Evolutionary conservation across 2,329 filamentous ascomycete species (phyloP).

Genomic region (Incumbomyces delicatus): DNA sequence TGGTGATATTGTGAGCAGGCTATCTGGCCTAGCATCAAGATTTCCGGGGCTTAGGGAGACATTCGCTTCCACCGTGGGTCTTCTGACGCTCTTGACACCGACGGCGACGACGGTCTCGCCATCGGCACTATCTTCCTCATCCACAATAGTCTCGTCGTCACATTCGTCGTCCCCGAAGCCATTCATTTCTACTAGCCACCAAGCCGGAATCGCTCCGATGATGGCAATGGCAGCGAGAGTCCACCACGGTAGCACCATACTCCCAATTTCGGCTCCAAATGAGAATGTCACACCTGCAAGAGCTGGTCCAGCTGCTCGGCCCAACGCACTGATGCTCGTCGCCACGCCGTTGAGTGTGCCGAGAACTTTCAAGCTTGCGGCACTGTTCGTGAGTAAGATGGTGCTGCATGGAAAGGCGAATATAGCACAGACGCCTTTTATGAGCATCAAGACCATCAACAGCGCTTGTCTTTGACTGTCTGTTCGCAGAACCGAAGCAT

Average conservation of each 20-base stretch:
- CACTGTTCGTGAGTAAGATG: constrained; percentile 84
- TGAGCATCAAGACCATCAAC: constrained; percentile 57
- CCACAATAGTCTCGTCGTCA: constrained; percentile 19
- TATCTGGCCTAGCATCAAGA: constrained; percentile 7
- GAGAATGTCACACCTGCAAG: constrained; percentile 63
- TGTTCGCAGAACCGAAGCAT: constrained; percentile 55
- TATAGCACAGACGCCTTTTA: constrained; percentile 67
- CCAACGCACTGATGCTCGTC: constrained; percentile 70
- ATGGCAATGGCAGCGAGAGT: constrained; percentile 55
- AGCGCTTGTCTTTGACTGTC: constrained; percentile 44
- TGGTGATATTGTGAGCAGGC: constrained; percentile 4
- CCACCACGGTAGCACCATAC: constrained; percentile 75
- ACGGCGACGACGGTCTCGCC: not conserved
- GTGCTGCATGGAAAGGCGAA: constrained; percentile 83
- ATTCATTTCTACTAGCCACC: constrained; percentile 64
- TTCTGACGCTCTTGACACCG: not conserved
- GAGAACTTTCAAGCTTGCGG: constrained; percentile 62
- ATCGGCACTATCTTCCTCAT: constrained; percentile 11
- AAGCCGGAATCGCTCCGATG: constrained; percentile 61
- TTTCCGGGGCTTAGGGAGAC: not conserved
- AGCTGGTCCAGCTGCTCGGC: constrained; percentile 69
- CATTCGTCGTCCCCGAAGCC: constrained; percentile 44
- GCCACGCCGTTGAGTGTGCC: constrained; percentile 88
- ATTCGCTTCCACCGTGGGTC: not conserved
- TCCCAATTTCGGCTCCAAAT: constrained; percentile 64